phyloP scores from a whole-genome alignment of 2,329 filamentous ascomycete genomes.

The Penicillium occitanis region DNA sequence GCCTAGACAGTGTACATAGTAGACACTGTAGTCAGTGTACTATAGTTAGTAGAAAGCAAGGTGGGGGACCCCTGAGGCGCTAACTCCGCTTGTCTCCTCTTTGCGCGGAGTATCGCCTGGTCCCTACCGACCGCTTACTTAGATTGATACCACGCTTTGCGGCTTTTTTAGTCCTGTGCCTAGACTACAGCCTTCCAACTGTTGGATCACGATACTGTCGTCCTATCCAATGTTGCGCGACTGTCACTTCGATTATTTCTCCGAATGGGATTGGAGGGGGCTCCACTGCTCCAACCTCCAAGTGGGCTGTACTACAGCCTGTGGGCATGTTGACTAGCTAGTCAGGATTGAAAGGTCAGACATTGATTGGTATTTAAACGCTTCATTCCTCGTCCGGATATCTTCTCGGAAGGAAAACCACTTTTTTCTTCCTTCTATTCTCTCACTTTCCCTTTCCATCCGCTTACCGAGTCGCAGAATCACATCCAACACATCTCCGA shows the following conservation, averaged over 20 bases:
- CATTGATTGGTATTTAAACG: constrained; percentile 8
- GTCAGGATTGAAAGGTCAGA: neutral
- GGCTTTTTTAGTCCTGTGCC: constrained; percentile 2
- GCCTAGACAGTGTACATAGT: no score
- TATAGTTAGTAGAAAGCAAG: neutral
- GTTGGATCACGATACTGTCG: constrained; percentile 1
- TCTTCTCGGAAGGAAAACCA: neutral
- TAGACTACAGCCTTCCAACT: neutral
- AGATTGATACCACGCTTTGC: neutral
- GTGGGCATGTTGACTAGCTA: neutral
- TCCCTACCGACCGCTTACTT: neutral
- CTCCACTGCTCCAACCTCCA: neutral
- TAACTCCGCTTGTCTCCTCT: constrained; percentile 14
- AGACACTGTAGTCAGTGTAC: neutral
- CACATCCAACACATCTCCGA: neutral
- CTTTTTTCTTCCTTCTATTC: neutral
- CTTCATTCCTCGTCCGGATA: neutral
- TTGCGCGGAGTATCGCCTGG: constrained; percentile 15
- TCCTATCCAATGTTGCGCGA: constrained; percentile 3
- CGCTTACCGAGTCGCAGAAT: neutral
- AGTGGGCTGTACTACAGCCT: neutral
- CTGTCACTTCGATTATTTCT: constrained; percentile 1
- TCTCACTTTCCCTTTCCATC: neutral
- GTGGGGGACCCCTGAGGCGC: constrained; percentile 11
- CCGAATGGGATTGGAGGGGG: constrained; percentile 11